Percentiles rank a stretch among this genome's conserved stretches.
phyloP scores from a whole-genome alignment of 306 rosid species.

The Datisca glomerata region DNA sequence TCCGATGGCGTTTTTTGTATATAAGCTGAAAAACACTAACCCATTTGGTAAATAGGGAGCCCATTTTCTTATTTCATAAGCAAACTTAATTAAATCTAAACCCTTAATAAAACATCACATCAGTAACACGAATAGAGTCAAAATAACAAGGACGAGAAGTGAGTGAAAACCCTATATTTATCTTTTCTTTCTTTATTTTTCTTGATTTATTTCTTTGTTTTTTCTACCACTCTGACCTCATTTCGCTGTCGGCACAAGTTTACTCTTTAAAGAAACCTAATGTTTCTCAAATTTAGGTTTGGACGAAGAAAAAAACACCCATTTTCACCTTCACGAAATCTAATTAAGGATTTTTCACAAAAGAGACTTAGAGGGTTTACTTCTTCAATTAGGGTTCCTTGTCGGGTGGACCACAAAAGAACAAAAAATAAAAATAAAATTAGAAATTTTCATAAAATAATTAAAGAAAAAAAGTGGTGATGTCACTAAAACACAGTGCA shows the following conservation, averaged over 20 bases:
- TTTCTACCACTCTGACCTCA: slow-evolving; percentile 19
- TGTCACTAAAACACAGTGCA: slow-evolving; percentile 28
- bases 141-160: no score
- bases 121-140: no score
- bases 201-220: neutral
- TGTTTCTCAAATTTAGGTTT: slow-evolving; percentile 4
- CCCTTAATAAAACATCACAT: no score
- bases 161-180: slow-evolving; percentile 1
- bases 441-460: slow-evolving; percentile 4
- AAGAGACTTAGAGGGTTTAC: slow-evolving; percentile 21
- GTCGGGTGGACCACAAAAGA: slow-evolving; percentile 43
- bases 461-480: slow-evolving; percentile 13
- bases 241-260: slow-evolving; percentile 26
- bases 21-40: no score
- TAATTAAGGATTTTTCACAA: neutral
- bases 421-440: slow-evolving; percentile 1
- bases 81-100: no score
- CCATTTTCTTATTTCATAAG: no score
- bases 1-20: no score
- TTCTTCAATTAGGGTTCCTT: slow-evolving; percentile 38
- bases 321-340: slow-evolving; percentile 8
- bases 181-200: neutral
- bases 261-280: slow-evolving; percentile 8
- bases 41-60: no score
- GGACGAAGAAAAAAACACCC: neutral